Evolutionary conservation across 1,284 basidiomycete species (phyloP).

Genomic region (Taiwanofungus camphoratus): DNA sequence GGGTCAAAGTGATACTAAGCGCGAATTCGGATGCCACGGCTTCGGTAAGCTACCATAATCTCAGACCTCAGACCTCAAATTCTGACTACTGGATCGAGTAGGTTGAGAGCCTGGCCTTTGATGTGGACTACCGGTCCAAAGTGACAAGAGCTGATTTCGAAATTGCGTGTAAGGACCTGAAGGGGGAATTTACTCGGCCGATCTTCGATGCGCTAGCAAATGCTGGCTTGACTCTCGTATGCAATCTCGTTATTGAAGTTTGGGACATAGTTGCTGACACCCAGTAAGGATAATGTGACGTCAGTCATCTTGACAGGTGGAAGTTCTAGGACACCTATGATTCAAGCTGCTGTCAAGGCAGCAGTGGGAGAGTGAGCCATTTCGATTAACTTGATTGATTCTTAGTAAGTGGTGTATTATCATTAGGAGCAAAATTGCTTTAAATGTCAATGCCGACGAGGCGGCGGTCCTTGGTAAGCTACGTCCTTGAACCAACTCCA

Average conservation of each 20-base stretch:
- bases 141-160: constrained; percentile 80
- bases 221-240: constrained; percentile 64
- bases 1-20: constrained; percentile 91
- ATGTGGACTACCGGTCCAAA: constrained; percentile 85
- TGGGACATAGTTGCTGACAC: constrained; percentile 3
- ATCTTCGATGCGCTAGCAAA: constrained; percentile 71
- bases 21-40: constrained; percentile 82
- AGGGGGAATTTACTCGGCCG: constrained; percentile 61
- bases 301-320: constrained; percentile 93
- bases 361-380: constrained; percentile 66
- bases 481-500: neutral
- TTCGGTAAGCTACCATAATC: constrained; percentile 42
- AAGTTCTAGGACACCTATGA: constrained; percentile 85
- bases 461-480: constrained; percentile 79
- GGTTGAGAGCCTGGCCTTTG: constrained; percentile 86
- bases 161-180: constrained; percentile 57
- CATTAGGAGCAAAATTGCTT: constrained; percentile 71
- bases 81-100: too few relatives aligned
- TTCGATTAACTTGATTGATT: neutral
- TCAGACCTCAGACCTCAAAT: too few relatives aligned
- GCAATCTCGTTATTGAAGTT: neutral
- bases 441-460: constrained; percentile 97
- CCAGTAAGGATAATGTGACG: constrained; percentile 60
- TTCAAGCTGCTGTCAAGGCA: constrained; percentile 76
- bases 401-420: neutral